A percentile compares a stretch with the other conserved stretches of the same genome.
phyloP scores from a whole-genome alignment of 2,329 filamentous ascomycete species.

The Colletotrichum coccodes region DNA sequence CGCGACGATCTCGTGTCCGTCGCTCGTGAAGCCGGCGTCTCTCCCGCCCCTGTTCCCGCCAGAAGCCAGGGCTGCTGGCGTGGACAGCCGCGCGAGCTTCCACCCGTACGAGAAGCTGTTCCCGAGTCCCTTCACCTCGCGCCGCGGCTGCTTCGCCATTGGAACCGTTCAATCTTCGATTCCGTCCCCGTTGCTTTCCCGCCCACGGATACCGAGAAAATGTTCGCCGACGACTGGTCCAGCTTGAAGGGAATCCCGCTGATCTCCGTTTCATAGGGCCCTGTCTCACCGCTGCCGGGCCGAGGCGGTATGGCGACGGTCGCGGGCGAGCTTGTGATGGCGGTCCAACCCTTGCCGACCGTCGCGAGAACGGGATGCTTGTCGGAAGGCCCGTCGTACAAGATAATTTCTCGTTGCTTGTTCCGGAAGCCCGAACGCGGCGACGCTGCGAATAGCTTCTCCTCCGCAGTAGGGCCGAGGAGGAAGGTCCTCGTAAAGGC shows the following conservation, averaged over 20 bases:
- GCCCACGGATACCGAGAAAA: neutral
- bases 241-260: neutral
- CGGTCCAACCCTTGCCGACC: conserved; percentile 19
- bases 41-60: neutral
- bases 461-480: conserved; percentile 34
- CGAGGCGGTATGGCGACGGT: neutral
- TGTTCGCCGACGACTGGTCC: neutral
- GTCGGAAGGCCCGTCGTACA: conserved; percentile 33
- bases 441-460: conserved; percentile 35
- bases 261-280: neutral
- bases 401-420: conserved; percentile 33
- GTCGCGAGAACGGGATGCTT: conserved; percentile 36
- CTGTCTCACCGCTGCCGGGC: neutral
- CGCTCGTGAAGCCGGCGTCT: conserved; percentile 35
- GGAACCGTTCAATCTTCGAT: conserved; percentile 36
- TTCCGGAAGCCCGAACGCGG: conserved; percentile 31
- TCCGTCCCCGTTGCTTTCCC: conserved; percentile 17
- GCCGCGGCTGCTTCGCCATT: conserved; percentile 38
- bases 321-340: conserved; percentile 1
- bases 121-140: conserved; percentile 34
- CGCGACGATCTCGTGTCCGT: conserved; percentile 54
- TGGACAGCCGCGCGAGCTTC: conserved; percentile 38
- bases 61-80: neutral
- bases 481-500: conserved; percentile 29
- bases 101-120: conserved; percentile 30